Conservation (phyloP, 2,329 filamentous ascomycete species). For the Epichloe hybrida region DNA sequence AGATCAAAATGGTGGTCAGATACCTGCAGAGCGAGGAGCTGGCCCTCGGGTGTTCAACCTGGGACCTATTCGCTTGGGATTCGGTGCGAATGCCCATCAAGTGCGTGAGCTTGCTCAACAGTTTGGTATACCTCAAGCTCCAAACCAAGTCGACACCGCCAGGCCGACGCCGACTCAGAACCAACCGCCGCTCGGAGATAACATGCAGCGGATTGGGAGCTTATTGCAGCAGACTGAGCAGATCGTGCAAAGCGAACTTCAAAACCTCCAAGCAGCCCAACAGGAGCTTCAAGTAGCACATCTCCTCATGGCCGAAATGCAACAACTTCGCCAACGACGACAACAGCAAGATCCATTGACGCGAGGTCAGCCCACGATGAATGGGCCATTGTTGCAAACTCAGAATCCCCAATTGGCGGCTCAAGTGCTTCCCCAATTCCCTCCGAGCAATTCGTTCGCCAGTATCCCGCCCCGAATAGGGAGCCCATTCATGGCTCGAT, state of each 20-base stretch:
- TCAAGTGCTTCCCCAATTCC: conserved; percentile 10
- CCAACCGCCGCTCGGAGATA: conserved; percentile 14
- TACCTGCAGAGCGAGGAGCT: conserved; percentile 12
- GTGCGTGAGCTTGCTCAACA: conserved; percentile 55
- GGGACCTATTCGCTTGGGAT: conserved; percentile 61
- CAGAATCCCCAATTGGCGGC: conserved; percentile 9
- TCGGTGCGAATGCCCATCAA: conserved; percentile 57
- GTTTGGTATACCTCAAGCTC: conserved; percentile 33
- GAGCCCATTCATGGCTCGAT: conserved; percentile 31
- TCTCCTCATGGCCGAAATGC: conserved; percentile 52
- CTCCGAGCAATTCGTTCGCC: conserved; percentile 11
- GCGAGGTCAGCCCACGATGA: conserved; percentile 8
- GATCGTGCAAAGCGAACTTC: conserved; percentile 54
- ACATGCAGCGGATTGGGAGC: conserved; percentile 34
- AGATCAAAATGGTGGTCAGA: conserved; percentile 8
- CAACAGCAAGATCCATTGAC: conserved; percentile 20
- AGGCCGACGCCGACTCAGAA: conserved; percentile 9
- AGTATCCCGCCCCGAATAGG: conserved; percentile 22
- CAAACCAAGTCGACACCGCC: conserved; percentile 11
- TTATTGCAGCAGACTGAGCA: conserved; percentile 55
- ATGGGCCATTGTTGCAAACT: conserved; percentile 5
- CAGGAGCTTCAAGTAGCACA: conserved; percentile 58
- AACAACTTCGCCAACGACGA: conserved; percentile 45
- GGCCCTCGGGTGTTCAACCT: conserved; percentile 55
- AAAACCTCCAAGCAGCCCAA: conserved; percentile 46